Evolutionary conservation across 2,329 filamentous ascomycete genomes (phyloP), one percentile per base, ranked within the genome.

Genomic region (Colletotrichum cuscutae): DNA sequence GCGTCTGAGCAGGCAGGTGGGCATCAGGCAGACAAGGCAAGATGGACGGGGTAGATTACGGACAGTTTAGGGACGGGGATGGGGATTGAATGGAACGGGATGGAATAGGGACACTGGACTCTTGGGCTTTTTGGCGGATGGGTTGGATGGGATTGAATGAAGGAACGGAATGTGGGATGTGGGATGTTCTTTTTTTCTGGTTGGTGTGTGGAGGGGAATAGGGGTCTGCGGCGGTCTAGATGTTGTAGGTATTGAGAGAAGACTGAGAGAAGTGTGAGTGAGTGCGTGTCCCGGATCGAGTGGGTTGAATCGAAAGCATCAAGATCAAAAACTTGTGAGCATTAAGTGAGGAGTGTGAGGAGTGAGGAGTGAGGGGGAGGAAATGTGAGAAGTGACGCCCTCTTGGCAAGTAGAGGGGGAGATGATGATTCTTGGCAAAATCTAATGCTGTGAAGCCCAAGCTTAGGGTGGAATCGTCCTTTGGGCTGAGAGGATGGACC

Each of bases 141-240:
- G 26, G 32, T 35, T 61, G 32, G 5, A 46, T 30, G 46, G 60
- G 53, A 35, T 37, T 24, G 28, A 5, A 54, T 24, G 62, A 56
- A 60, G 24, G 61, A 28, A 60, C 54, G 68, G 67, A 24, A 72
- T 68, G 65, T 63, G 65, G 69, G 35, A 65, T 49, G 52, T 57
- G 28, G 28, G 22, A 66, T 42, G 54, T n/a, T 19, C n/a, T 35
- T 15, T 15, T 37, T 37, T 37, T 37, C 13, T 37, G 12, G 12
- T 37, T 37, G 13, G 37, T 46, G 60, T 35, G 60, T 26, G 32
- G 30, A 53, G 37, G 26, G 19, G 24, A 37, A 2, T 24, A 8
- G 8, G 5, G 28, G 30, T 54, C 24, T 54, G 46, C 19, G 26
- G 13, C 12, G 32, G 65, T n/a, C 32, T 53, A 63, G 7, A 13